Conservation (phyloP, 192 early-diverging fungal genomes). For the Cladochytrium replicatum region DNA sequence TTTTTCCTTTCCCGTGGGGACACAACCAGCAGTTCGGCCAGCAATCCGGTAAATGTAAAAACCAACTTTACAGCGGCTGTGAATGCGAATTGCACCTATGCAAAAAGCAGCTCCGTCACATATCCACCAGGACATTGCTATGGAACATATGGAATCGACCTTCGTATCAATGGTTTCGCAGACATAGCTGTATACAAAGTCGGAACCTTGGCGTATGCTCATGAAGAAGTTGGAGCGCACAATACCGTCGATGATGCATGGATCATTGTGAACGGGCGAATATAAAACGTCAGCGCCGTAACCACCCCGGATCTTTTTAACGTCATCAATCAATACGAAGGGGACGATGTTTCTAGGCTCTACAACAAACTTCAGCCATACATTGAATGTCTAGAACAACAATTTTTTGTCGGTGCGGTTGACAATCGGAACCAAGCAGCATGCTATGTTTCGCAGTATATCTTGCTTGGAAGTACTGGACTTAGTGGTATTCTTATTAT, state of each 20-base stretch:
- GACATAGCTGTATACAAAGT: conserved; percentile 19
- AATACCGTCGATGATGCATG: conserved; percentile 45
- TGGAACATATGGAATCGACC: conserved; percentile 13
- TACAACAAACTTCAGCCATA: conserved; percentile 58
- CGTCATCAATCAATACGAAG: conserved; percentile 28
- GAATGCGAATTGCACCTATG: conserved; percentile 1
- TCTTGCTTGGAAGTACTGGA: conserved; percentile 69
- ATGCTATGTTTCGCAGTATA: conserved; percentile 73
- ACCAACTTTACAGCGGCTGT: too few species aligned
- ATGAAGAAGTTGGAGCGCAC: conserved; percentile 47
- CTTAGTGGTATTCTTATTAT: conserved; percentile 72
- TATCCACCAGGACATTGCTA: conserved; percentile 27
- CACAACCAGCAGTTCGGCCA: too few species aligned
- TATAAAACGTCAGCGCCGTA: conserved; percentile 68
- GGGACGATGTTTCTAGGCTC: conserved; percentile 36
- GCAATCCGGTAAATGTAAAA: not conserved
- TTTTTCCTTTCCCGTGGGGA: too few species aligned
- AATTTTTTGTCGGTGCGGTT: conserved; percentile 78
- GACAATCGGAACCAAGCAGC: conserved; percentile 65
- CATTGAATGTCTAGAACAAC: conserved; percentile 65
- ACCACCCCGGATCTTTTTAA: conserved; percentile 36
- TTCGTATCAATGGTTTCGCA: conserved; percentile 18
- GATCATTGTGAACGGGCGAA: conserved; percentile 64
- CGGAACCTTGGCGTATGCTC: conserved; percentile 20
- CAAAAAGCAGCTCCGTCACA: conserved; percentile 10